phyloP scores from a whole-genome alignment of 768 basidiomycete species.

The Lepiota venenata region DNA sequence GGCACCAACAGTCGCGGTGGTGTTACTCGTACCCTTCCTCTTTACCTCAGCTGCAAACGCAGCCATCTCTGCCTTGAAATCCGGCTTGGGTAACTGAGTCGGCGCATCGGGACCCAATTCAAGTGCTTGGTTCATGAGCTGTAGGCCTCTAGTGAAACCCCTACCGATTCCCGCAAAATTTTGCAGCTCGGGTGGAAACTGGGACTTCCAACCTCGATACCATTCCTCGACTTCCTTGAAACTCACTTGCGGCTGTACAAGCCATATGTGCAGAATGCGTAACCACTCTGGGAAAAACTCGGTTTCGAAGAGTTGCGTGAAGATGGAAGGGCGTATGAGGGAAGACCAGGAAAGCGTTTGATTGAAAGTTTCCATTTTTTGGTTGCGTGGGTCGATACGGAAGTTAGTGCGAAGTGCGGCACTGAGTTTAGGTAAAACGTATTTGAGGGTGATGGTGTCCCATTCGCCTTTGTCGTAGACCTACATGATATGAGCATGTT shows the following conservation, averaged over 20 bases:
- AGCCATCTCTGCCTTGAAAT: constrained; percentile 48
- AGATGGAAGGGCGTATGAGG: constrained; percentile 70
- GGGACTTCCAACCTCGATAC: constrained; percentile 86
- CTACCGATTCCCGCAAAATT: constrained; percentile 60
- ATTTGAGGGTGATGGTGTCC: constrained; percentile 89
- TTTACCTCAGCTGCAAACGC: constrained; percentile 6
- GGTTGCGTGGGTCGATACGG: constrained; percentile 85
- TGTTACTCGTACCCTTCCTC: not conserved
- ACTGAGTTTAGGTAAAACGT: constrained; percentile 89
- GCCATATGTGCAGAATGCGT: constrained; percentile 88
- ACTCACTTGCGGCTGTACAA: constrained; percentile 83
- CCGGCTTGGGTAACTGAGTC: constrained; percentile 62
- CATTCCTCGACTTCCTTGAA: constrained; percentile 93
- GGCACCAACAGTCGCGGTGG: not conserved
- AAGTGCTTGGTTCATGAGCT: constrained; percentile 93
- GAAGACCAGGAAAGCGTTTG: constrained; percentile 74
- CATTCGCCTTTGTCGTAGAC: constrained; percentile 81
- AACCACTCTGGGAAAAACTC: constrained; percentile 99
- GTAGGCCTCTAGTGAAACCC: constrained; percentile 86
- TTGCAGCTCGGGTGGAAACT: constrained; percentile 72
- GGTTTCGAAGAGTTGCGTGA: constrained; percentile 80
- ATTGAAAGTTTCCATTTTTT: constrained; percentile 81
- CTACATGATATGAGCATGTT: constrained; percentile 28
- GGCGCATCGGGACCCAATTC: constrained; percentile 80
- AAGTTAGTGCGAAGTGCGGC: constrained; percentile 80